A percentile compares a stretch with the other conserved stretches of the same genome.
These are phyloP conservation scores for Yamadazyma songkhlaensis DNA, from an alignment of 1,139 yeast species.

Conservation along the genomic window DNA sequence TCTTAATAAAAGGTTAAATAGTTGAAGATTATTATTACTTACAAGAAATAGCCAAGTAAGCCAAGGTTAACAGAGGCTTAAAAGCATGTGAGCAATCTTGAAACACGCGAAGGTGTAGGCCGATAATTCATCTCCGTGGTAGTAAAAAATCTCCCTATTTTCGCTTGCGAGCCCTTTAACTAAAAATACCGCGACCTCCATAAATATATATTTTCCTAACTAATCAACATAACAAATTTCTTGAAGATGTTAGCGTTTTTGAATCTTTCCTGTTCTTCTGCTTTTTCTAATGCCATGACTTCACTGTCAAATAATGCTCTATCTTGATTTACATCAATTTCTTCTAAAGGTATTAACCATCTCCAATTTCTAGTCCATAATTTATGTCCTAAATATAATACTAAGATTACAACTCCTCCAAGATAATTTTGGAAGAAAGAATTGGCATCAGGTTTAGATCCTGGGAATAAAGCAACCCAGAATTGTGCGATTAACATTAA, in stretches of 20 bases:
- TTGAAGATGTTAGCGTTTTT: constrained; percentile 17
- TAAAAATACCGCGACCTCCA: too few species aligned
- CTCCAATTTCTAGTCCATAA: constrained; percentile 35
- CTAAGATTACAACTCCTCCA: constrained; percentile 33
- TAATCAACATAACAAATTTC: constrained; percentile 2
- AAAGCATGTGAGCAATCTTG: too few species aligned
- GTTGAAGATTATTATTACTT: too few species aligned
- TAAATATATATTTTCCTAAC: not conserved
- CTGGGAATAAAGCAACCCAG: constrained; percentile 45
- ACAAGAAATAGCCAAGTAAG: too few species aligned
- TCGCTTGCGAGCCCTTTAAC: too few species aligned
- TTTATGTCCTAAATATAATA: constrained; percentile 39
- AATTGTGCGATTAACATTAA: constrained; percentile 42
- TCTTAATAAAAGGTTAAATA: too few species aligned
- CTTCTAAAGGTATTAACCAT: constrained; percentile 29
- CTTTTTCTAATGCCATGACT: constrained; percentile 37
- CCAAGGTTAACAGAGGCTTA: too few species aligned
- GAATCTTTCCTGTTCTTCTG: constrained; percentile 36
- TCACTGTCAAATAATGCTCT: constrained; percentile 42
- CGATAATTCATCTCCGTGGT: too few species aligned
- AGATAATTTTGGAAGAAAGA: constrained; percentile 37
- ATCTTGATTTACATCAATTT: constrained; percentile 41
- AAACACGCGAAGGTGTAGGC: too few species aligned
- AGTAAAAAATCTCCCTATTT: too few species aligned
- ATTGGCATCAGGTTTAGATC: constrained; percentile 27